Evolutionary conservation across 352 stramenopile species (phyloP), one percentile per base, ranked within the genome.

Genomic region (Globisporangium recalcitrans): DNA sequence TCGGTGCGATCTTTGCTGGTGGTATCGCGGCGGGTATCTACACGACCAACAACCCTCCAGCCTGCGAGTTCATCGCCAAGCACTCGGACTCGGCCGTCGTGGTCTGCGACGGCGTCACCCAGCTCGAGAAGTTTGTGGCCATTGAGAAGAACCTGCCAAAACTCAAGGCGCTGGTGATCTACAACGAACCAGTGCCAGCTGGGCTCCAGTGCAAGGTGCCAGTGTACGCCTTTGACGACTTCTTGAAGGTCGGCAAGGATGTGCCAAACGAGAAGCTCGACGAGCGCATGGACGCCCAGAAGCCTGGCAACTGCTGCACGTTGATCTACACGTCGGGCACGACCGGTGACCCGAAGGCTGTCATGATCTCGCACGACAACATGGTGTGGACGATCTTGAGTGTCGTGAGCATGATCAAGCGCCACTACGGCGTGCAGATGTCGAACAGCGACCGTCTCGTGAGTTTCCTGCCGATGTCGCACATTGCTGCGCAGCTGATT

Each of bases 291-390:
- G 79, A 81, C 27, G 72, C 65, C 4, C 81, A 94, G 65, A 89
- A 91, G 64, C 88, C 90, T 0, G 86, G 87, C 40, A 77, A 96
- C 68, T 96, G 87, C 71, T 91, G 82, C 70, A 87, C 88, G 62
- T 75, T 98, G 52, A 97, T 98, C 63, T 98, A 98, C 79, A 98
- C 94, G 57, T 97, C 88, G 29, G 95, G 95, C 63, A 98, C 94
- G 62, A 98, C 95, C 19, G 90, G 95, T 31, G 72, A 89, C 63
- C 95, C 95, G n/a, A 98, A 98, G 77, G 94, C 90, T 26, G 95
- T 98, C 27, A 98, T 98, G 94, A 93, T 98, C 62, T 97, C 87
- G 51, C 90, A 98, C 78, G 93, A 98, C 74, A 98, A 98, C 71
- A 74, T 98, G 13, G 83, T 83, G 6, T 97, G 85, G 86, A 96